A percentile compares a stretch with the other conserved stretches of the same genome.
These are phyloP conservation scores for Camellia oleifera DNA, from an alignment of 179 eudicot species.

Conservation along the genomic window DNA sequence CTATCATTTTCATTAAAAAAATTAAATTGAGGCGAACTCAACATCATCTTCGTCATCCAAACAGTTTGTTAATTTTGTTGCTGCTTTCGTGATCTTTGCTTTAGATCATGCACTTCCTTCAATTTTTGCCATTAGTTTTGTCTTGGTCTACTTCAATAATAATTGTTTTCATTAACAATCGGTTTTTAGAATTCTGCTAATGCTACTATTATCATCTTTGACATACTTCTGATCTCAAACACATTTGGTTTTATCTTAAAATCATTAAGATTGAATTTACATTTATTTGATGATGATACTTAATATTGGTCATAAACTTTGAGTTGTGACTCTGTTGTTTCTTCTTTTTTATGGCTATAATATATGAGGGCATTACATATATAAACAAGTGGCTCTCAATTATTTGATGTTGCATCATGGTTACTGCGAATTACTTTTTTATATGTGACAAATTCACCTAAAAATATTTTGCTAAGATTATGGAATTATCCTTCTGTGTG, in stretches of 20 bases:
- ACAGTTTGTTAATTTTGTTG: neutral
- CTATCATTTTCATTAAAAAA: neutral
- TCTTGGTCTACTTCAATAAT: neutral
- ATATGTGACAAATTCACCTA: neutral
- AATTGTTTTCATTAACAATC: neutral
- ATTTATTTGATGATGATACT: neutral
- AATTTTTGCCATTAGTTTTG: neutral
- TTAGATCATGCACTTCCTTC: neutral
- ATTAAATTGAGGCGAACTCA: slow-evolving; percentile 4
- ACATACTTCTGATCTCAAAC: neutral
- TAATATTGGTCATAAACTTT: neutral
- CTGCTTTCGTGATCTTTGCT: neutral
- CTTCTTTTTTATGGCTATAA: neutral
- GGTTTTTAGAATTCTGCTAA: neutral
- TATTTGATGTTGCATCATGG: neutral
- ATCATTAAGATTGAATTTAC: neutral
- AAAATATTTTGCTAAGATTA: neutral
- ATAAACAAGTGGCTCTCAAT: neutral
- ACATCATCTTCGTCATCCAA: slow-evolving; percentile 4
- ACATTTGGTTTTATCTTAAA: neutral
- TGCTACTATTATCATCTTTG: neutral
- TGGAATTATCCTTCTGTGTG: neutral
- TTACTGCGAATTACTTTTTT: no score
- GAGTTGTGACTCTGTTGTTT: neutral
- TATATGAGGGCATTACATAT: neutral